Evolutionary conservation across 352 stramenopile species (phyloP).

Genomic region (Pseudoperonospora humuli): DNA sequence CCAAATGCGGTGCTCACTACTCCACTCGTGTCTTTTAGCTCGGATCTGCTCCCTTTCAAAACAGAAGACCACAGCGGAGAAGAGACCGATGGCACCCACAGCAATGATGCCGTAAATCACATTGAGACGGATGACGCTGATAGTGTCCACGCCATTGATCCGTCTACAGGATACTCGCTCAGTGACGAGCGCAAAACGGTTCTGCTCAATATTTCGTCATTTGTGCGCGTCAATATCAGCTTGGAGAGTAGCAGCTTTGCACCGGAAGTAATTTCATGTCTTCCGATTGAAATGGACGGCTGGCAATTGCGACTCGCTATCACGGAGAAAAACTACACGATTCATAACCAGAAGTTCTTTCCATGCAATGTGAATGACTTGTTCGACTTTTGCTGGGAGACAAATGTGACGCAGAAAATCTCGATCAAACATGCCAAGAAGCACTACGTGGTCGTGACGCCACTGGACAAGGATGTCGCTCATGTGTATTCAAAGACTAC

Average conservation of each 20-base stretch:
- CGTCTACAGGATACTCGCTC: conserved; percentile 51
- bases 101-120: conserved; percentile 36
- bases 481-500: conserved; percentile 82
- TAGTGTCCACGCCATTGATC: conserved; percentile 38
- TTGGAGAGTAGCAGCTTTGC: conserved; percentile 77
- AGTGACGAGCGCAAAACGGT: conserved; percentile 53
- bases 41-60: conserved; percentile 24
- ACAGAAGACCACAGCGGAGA: conserved; percentile 36
- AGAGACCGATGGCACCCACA: conserved; percentile 34
- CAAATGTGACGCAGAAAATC: conserved; percentile 66
- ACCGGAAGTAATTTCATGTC: conserved; percentile 78
- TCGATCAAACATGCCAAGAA: conserved; percentile 77
- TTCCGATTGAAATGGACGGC: conserved; percentile 83
- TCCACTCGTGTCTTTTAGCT: conserved; percentile 22
- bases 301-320: conserved; percentile 80
- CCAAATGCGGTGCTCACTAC: conserved; percentile 16
- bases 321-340: conserved; percentile 85
- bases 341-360: conserved; percentile 86
- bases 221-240: conserved; percentile 74
- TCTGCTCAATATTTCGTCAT: conserved; percentile 67
- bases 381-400: conserved; percentile 85
- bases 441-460: conserved; percentile 75
- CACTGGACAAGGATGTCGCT: conserved; percentile 59
- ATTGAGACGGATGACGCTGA: conserved; percentile 54
- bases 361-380: conserved; percentile 65